phyloP scores from a whole-genome alignment of 1,139 yeast genomes.

The Casaregolazyma suthepensis region DNA sequence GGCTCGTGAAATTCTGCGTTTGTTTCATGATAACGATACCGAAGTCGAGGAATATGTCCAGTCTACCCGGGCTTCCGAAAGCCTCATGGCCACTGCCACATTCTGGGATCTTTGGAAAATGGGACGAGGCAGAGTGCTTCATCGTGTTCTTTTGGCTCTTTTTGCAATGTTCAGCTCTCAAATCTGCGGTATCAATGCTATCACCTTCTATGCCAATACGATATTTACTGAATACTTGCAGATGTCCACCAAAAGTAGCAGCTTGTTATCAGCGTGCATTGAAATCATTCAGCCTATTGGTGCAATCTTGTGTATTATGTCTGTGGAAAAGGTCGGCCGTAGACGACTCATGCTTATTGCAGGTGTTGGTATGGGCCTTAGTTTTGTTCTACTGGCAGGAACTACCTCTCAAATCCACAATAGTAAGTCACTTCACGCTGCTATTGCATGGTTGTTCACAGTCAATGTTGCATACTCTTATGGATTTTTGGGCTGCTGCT shows the following conservation, averaged over 20 bases:
- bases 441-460: constrained; percentile 20
- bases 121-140: constrained; percentile 43
- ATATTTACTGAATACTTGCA: constrained; percentile 40
- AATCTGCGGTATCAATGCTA: constrained; percentile 63
- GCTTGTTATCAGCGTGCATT: constrained; percentile 38
- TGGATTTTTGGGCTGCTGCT: constrained; percentile 22
- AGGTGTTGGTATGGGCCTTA: constrained; percentile 14
- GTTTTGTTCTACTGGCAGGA: constrained; percentile 22
- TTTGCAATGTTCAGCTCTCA: constrained; percentile 58
- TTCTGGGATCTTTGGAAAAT: constrained; percentile 23
- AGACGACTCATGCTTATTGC: constrained; percentile 13
- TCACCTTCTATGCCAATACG: constrained; percentile 37
- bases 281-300: constrained; percentile 33
- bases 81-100: constrained; percentile 15
- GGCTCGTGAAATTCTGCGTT: constrained; percentile 44
- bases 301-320: constrained; percentile 17
- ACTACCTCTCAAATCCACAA: constrained; percentile 18
- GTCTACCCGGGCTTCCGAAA: constrained; percentile 21
- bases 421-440: constrained; percentile 19
- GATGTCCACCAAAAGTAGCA: constrained; percentile 35
- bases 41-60: constrained; percentile 25
- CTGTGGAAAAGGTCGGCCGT: constrained; percentile 19
- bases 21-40: constrained; percentile 23
- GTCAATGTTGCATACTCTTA: constrained; percentile 20
- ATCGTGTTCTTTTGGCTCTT: constrained; percentile 42